These are phyloP conservation scores for Hansenula lynferdii DNA, from an alignment of 1,139 yeast genomes.

Conservation along the genomic window DNA sequence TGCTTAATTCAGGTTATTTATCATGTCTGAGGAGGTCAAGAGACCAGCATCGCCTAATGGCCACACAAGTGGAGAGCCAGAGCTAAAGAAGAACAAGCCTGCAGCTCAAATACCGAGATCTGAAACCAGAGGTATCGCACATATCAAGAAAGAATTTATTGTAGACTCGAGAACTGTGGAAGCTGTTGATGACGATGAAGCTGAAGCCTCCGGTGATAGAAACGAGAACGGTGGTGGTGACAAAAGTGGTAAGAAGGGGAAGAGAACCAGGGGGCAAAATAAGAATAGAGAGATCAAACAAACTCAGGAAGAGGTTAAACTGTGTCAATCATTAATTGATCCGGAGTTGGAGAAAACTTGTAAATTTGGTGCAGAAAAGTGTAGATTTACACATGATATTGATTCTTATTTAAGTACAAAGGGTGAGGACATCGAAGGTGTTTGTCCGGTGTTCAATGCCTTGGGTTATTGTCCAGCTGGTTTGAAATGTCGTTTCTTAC, in stretches of 20 bases:
- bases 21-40: slow-evolving; percentile 5
- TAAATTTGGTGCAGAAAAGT: slow-evolving; percentile 61
- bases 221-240: slow-evolving; percentile 29
- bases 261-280: slow-evolving; percentile 78
- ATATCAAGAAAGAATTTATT: slow-evolving; percentile 60
- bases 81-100: slow-evolving; percentile 4
- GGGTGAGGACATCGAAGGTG: slow-evolving; percentile 64
- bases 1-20: too few relatives aligned
- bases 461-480: slow-evolving; percentile 93
- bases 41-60: slow-evolving; percentile 17
- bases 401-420: slow-evolving; percentile 58
- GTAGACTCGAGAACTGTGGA: slow-evolving; percentile 23
- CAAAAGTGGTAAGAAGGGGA: slow-evolving; percentile 39
- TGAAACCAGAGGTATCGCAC: slow-evolving; percentile 51
- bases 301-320: slow-evolving; percentile 54
- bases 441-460: slow-evolving; percentile 78
- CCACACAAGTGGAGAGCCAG: neutral
- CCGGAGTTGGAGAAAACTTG: slow-evolving; percentile 49
- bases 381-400: slow-evolving; percentile 76
- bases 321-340: slow-evolving; percentile 60
- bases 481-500: slow-evolving; percentile 85
- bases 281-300: slow-evolving; percentile 80
- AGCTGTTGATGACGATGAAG: slow-evolving; percentile 24
- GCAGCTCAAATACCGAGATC: slow-evolving; percentile 1
- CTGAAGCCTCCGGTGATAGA: slow-evolving; percentile 31